Evolutionary conservation across 2,329 filamentous ascomycete species (phyloP).

Genomic region (Pseudocercospora fuligena): DNA sequence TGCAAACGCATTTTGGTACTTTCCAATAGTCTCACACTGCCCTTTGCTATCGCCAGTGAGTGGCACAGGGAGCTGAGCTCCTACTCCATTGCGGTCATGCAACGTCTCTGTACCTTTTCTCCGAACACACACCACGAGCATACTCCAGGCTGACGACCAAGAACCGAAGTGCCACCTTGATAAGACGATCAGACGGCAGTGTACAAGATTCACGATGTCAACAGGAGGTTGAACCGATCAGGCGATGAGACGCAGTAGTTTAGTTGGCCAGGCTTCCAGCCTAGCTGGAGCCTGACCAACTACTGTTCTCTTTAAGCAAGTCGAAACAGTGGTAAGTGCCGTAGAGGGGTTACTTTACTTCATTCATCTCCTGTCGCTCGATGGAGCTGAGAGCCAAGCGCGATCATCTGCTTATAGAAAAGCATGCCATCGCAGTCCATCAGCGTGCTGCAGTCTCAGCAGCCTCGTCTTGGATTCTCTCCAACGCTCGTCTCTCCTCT

Average conservation of each 20-base stretch:
- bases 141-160: too few relatives aligned
- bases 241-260: background rate
- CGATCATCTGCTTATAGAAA: background rate
- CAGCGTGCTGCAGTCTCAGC: background rate
- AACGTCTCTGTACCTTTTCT: too few relatives aligned
- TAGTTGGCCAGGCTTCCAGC: constrained; percentile 6
- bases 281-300: constrained; percentile 4
- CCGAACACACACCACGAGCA: too few relatives aligned
- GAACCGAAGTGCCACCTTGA: too few relatives aligned
- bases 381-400: background rate
- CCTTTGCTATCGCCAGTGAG: too few relatives aligned
- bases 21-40: background rate
- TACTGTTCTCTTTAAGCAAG: background rate
- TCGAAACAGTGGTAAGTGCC: background rate
- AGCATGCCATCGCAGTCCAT: background rate
- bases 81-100: too few relatives aligned
- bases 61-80: too few relatives aligned
- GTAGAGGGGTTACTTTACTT: background rate
- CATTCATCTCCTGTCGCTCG: background rate
- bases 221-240: background rate
- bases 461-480: background rate
- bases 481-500: background rate
- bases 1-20: background rate
- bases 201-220: background rate
- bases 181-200: background rate